Evolutionary conservation across 352 stramenopile species (phyloP).

Genomic region (Pythium oligandrum): DNA sequence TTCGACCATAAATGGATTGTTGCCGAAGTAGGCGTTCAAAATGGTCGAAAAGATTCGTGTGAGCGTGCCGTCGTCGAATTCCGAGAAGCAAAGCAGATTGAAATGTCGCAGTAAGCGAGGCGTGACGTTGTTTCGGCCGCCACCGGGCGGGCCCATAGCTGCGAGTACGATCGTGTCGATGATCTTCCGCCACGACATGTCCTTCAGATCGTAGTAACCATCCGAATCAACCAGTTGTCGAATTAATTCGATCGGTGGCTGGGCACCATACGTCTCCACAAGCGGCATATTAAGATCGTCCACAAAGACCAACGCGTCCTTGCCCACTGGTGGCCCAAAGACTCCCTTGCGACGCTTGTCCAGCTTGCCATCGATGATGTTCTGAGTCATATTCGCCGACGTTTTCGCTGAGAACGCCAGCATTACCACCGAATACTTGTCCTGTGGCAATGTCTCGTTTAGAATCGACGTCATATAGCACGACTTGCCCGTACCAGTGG

Average conservation of each 20-base stretch:
- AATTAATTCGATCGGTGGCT: slow-evolving; percentile 91
- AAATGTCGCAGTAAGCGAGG: slow-evolving; percentile 91
- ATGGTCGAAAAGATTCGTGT: slow-evolving; percentile 92
- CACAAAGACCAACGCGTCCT: slow-evolving; percentile 88
- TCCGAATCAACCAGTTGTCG: slow-evolving; percentile 88
- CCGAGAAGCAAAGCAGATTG: slow-evolving; percentile 91
- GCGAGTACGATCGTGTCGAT: slow-evolving; percentile 88
- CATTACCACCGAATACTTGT: slow-evolving; percentile 84
- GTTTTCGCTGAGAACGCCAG: slow-evolving; percentile 93
- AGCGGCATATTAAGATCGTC: slow-evolving; percentile 96
- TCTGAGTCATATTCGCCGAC: slow-evolving; percentile 92
- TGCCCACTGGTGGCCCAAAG: slow-evolving; percentile 86
- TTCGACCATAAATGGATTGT: slow-evolving; percentile 56
- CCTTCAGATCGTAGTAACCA: slow-evolving; percentile 93
- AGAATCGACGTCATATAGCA: slow-evolving; percentile 88
- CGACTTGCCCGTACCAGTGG: slow-evolving; percentile 92
- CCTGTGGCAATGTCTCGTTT: slow-evolving; percentile 70
- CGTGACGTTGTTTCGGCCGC: slow-evolving; percentile 88
- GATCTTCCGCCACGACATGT: slow-evolving; percentile 90
- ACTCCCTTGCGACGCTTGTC: slow-evolving; percentile 91
- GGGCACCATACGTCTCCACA: slow-evolving; percentile 91
- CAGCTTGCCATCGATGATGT: slow-evolving; percentile 94
- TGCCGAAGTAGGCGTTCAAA: slow-evolving; percentile 79
- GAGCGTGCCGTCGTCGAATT: slow-evolving; percentile 92
- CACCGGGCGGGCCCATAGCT: slow-evolving; percentile 90